Evolutionary conservation across 352 stramenopile species (phyloP), one percentile per base, ranked within the genome.

Genomic region (Paralagenidium karlingii): DNA sequence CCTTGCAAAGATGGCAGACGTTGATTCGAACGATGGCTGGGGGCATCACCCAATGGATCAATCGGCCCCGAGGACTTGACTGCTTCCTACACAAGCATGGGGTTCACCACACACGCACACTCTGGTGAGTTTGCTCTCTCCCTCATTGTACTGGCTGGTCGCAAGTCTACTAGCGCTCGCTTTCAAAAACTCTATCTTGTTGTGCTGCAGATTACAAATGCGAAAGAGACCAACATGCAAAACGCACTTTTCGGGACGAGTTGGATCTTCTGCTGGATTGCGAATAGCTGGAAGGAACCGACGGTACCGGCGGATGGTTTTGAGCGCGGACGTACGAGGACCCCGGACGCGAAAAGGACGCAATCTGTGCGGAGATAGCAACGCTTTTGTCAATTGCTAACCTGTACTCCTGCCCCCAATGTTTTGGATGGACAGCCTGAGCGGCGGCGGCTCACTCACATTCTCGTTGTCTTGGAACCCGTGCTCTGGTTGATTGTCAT

Each of bases 321-420:
- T 85, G 68, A 8, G 68, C 70, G 30, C 68, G 47, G 18, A 55
- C 65, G 47, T 88, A 88, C 13, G 75, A 70, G 1, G 75, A 88
- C 11, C 70, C 75, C 9, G 75, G 75, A 8, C 75, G 63, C 3
- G 75, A 88, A 33, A 85, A 82, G 9, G 65, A 68, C 8, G 70
- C 79, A 42, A 88, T 73, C 74, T 88, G 44, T 20, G 11, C 10
- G 13, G 16, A 8, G 7, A 40, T 8, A 31, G n/a, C 9, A 6
- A 47, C 27, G 11, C n/a, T n/a, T n/a, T 21, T 26, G 9, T 13
- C 22, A 51, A 20, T 20, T 7, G 20, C 10, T 11, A 33, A 32
- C 6, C 5, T 10, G 25, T 12, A n/a, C 12, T 8, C 12, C 1
- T 18, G 12, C 29, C 25, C 3, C 5, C 13, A 13, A 6, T 20